phyloP scores from a whole-genome alignment of 257 asterid species.

The Solanum chiquidenum region DNA sequence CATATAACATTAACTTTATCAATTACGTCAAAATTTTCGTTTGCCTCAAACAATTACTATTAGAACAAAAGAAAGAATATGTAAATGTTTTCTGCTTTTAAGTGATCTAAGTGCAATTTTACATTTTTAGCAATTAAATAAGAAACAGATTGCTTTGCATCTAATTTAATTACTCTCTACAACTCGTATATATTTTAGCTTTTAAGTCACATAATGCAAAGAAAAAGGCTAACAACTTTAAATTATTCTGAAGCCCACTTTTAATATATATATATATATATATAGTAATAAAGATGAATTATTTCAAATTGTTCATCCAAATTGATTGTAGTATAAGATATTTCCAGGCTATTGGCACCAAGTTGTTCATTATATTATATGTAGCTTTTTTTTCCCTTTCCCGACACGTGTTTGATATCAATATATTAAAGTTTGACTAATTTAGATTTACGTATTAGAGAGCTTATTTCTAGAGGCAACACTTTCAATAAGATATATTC shows the following conservation, averaged over 20 bases:
- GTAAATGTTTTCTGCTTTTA: not conserved
- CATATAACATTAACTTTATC: rapidly evolving
- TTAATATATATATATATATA: not conserved
- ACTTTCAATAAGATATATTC: not conserved
- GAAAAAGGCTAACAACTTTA: not conserved
- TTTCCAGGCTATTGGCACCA: not conserved
- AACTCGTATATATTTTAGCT: not conserved
- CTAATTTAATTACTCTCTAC: not conserved
- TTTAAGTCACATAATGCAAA: not conserved
- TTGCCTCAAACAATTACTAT: not conserved
- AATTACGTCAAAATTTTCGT: not conserved
- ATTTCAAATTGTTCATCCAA: not conserved
- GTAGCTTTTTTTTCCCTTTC: not conserved
- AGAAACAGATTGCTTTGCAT: not conserved
- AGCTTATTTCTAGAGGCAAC: not conserved
- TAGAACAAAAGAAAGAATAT: not conserved
- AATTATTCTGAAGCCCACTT: not conserved
- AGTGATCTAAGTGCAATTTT: not conserved
- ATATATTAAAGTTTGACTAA: rapidly evolving
- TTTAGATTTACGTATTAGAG: not conserved
- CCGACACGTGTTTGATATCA: not conserved
- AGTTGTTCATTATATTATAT: not conserved
- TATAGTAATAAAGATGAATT: not conserved
- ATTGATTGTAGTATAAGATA: not conserved
- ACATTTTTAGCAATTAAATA: not conserved